Percentiles rank a stretch among this genome's conserved stretches.
Evolutionary conservation across 768 basidiomycete species (phyloP).

Genomic region (Tulasnella sp.): DNA sequence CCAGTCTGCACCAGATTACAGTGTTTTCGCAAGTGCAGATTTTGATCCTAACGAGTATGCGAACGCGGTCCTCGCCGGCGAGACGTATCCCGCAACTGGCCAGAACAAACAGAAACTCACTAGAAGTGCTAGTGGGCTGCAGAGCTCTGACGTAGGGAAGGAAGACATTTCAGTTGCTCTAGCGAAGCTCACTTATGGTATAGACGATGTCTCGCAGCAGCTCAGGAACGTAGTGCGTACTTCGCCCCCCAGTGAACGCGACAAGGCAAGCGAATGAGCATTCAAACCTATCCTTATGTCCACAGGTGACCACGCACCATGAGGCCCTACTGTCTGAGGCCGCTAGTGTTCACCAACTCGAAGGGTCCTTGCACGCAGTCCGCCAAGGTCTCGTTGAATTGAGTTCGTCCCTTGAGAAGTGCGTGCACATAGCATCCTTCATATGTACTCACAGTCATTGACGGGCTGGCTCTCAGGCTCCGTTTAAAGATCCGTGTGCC

Average conservation of each 20-base stretch:
- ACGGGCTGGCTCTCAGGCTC: constrained; percentile 41
- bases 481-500: constrained; percentile 79
- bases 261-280: not conserved
- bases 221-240: constrained; percentile 69
- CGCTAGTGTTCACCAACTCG: constrained; percentile 59
- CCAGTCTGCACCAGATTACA: constrained; percentile 40
- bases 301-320: constrained; percentile 72
- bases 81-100: constrained; percentile 49
- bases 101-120: constrained; percentile 27
- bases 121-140: not conserved
- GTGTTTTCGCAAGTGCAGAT: constrained; percentile 56
- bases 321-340: constrained; percentile 73
- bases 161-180: constrained; percentile 87
- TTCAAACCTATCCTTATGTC: not conserved
- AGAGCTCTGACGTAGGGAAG: constrained; percentile 31
- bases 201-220: constrained; percentile 88
- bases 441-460: constrained; percentile 6
- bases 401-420: constrained; percentile 70
- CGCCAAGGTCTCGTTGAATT: constrained; percentile 62
- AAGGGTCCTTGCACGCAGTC: constrained; percentile 57
- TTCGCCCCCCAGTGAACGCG: not conserved
- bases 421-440: constrained; percentile 22
- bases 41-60: constrained; percentile 90
- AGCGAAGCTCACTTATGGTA: constrained; percentile 72
- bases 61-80: constrained; percentile 78